Percentiles rank a stretch among this genome's conserved stretches.
phyloP scores from a whole-genome alignment of 176 grass and related monocot species.

The Melocanna baccifera region DNA sequence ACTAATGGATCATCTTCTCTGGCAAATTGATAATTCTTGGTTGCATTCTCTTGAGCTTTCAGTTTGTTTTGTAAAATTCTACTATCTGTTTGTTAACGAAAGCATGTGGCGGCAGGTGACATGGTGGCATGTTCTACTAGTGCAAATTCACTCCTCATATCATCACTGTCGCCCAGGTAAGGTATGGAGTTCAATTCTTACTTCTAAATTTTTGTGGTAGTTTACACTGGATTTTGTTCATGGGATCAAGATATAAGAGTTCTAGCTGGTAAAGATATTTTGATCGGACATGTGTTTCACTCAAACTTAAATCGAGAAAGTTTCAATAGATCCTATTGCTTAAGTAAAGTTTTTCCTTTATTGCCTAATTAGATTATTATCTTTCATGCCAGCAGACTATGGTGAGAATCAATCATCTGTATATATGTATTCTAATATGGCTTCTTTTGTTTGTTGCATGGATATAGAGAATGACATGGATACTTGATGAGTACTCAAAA shows the following conservation, averaged over 20 bases:
- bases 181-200: slow-evolving; percentile 42
- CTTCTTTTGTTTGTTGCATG: slow-evolving; percentile 4
- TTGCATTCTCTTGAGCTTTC: neutral
- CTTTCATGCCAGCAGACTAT: too few species aligned
- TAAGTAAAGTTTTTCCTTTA: too few species aligned
- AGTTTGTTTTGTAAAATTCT: neutral
- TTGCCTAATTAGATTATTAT: too few species aligned
- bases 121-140: slow-evolving; percentile 77
- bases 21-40: neutral
- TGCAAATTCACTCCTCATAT: too few species aligned
- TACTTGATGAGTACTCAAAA: slow-evolving; percentile 90
- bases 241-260: neutral
- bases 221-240: neutral
- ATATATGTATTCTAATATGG: too few species aligned
- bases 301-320: too few species aligned
- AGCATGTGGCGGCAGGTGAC: slow-evolving; percentile 37
- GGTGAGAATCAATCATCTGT: too few species aligned
- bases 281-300: too few species aligned
- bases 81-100: neutral
- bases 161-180: slow-evolving; percentile 89
- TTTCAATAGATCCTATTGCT: too few species aligned
- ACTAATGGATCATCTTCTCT: neutral
- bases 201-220: neutral
- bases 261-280: too few species aligned
- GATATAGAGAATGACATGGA: slow-evolving; percentile 87